A percentile compares a stretch with the other conserved stretches of the same genome.
These are phyloP conservation scores for Mycena rebaudengoi DNA, from an alignment of 768 basidiomycete genomes.

Conservation along the genomic window DNA sequence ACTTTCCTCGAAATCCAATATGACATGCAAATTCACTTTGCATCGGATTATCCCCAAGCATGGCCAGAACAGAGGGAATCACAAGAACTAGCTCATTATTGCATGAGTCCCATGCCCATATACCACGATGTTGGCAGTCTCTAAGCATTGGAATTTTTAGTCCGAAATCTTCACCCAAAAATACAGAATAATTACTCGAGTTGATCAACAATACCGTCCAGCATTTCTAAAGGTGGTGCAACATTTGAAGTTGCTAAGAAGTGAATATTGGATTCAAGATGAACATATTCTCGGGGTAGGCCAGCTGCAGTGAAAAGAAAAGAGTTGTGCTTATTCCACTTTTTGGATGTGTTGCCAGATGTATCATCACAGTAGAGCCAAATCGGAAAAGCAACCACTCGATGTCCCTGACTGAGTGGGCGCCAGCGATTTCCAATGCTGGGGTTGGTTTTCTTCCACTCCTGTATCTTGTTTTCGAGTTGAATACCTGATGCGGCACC, in stretches of 20 bases:
- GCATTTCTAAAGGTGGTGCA: conserved; percentile 40
- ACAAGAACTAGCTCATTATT: conserved; percentile 38
- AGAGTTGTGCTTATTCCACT: conserved; percentile 31
- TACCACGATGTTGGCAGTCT: conserved; percentile 34
- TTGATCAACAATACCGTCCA: conserved; percentile 30
- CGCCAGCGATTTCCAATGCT: conserved; percentile 8
- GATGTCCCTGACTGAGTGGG: conserved; percentile 4
- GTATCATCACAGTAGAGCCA: conserved; percentile 37
- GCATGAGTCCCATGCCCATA: conserved; percentile 48
- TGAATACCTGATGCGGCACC: background rate
- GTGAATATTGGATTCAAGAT: conserved; percentile 15
- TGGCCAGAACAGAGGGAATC: no score
- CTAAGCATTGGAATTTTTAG: no score
- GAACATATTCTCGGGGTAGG: conserved; percentile 3
- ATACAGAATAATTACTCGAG: no score
- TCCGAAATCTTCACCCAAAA: no score
- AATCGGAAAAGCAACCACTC: conserved; percentile 29
- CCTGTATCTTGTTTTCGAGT: background rate
- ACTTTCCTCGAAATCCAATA: conserved; percentile 45
- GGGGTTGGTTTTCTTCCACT: conserved; percentile 4
- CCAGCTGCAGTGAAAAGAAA: conserved; percentile 29
- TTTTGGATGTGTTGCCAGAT: conserved; percentile 38
- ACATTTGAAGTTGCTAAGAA: conserved; percentile 32
- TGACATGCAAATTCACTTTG: no score
- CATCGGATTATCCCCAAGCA: no score